Evolutionary conservation across 345 rosid species (phyloP).

Genomic region (Brassica rapa): DNA sequence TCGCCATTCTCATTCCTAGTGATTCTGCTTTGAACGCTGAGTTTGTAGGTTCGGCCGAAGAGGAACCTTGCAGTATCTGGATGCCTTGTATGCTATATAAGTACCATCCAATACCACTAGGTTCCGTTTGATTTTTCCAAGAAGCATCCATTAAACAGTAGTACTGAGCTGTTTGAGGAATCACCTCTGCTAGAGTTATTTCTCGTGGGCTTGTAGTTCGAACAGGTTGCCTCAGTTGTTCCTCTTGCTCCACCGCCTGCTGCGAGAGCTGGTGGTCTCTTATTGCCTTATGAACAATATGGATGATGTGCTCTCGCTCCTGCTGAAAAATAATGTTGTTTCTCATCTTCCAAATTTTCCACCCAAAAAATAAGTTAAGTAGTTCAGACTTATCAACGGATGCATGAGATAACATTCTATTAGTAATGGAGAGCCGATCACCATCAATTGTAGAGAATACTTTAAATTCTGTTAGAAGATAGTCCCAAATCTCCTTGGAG

Average conservation of each 20-base stretch:
- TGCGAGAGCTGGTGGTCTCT: not conserved
- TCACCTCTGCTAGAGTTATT: not conserved
- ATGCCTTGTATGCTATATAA: not conserved
- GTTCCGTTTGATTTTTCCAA: not conserved
- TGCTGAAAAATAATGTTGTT: not conserved
- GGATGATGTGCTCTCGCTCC: not conserved
- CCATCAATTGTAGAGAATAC: not conserved
- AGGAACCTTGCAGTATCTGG: not conserved
- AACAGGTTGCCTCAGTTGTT: not conserved
- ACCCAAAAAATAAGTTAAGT: not conserved
- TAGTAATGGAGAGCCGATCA: not conserved
- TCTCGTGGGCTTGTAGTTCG: not conserved
- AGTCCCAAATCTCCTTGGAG: not conserved
- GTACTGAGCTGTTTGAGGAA: not conserved
- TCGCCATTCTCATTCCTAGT: not conserved
- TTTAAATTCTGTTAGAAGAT: too few species aligned
- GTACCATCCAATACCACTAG: not conserved
- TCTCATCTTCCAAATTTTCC: not conserved
- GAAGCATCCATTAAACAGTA: not conserved
- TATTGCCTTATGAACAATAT: not conserved
- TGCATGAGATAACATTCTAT: not conserved
- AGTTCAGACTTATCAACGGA: not conserved
- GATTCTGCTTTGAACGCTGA: not conserved
- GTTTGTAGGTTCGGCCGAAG: not conserved
- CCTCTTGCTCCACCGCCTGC: not conserved